These are phyloP conservation scores for Phyllostachys edulis DNA, from an alignment of 176 grass and related monocot species.

Conservation along the genomic window DNA sequence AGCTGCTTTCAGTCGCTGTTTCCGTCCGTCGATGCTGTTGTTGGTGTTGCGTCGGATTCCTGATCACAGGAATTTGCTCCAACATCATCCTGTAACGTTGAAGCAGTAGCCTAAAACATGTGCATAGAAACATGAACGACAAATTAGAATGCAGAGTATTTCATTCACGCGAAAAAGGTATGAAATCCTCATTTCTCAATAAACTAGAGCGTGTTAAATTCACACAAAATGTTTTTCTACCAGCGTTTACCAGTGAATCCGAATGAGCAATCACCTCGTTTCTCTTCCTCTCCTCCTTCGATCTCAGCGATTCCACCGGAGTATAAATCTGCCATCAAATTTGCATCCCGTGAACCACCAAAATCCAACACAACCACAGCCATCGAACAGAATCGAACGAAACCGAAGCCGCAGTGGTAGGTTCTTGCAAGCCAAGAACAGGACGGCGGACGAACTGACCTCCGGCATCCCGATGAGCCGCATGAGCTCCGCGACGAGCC, in stretches of 20 bases:
- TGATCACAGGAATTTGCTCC: not conserved
- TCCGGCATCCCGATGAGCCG: constrained; percentile 39
- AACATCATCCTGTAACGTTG: not conserved
- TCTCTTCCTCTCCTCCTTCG: constrained; percentile 38
- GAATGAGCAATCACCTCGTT: not conserved
- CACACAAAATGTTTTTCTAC: not conserved
- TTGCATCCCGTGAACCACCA: not conserved
- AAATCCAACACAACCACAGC: not conserved
- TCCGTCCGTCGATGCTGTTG: not conserved
- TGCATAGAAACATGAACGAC: not conserved
- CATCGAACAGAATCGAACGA: not conserved
- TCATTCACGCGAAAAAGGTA: not conserved
- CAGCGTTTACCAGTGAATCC: constrained; percentile 13
- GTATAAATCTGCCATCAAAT: constrained; percentile 12
- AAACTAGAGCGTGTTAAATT: not conserved
- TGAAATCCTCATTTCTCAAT: not conserved
- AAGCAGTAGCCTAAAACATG: not conserved
- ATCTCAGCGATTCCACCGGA: constrained; percentile 46
- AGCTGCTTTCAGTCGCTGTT: not conserved
- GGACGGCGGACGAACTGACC: not conserved
- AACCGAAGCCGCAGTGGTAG: not conserved
- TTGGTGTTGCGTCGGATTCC: not conserved
- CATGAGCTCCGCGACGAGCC: constrained; percentile 41
- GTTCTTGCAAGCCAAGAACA: not conserved
- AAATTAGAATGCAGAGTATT: not conserved